Percentiles rank a stretch among this genome's conserved stretches.
These are phyloP conservation scores for Spizellomyces punctatus DNA, from an alignment of 192 early-diverging fungal species.

Conservation along the genomic window DNA sequence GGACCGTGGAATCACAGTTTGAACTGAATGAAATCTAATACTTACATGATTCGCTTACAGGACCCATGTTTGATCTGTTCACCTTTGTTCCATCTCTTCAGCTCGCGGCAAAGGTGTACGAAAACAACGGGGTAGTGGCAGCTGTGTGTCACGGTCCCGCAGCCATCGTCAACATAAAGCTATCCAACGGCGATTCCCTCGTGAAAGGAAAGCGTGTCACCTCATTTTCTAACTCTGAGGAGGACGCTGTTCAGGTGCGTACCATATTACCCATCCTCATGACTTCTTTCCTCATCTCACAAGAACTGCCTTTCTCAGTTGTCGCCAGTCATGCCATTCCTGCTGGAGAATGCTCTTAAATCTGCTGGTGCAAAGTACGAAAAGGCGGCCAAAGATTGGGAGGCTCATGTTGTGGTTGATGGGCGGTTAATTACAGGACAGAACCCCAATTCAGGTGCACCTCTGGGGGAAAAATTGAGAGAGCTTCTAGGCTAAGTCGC, in stretches of 20 bases:
- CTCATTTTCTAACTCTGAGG: conserved; percentile 73
- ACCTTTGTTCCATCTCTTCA: conserved; percentile 44
- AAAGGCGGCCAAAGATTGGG: conserved; percentile 47
- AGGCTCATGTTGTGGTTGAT: conserved; percentile 55
- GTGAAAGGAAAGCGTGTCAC: conserved; percentile 69
- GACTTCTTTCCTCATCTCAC: too few species aligned
- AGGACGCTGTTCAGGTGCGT: conserved; percentile 44
- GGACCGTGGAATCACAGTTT: too few species aligned
- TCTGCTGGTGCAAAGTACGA: conserved; percentile 58
- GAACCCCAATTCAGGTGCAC: conserved; percentile 46
- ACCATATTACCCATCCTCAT: too few species aligned
- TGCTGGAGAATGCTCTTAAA: conserved; percentile 25
- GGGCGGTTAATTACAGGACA: conserved; percentile 72
- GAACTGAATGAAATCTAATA: neutral
- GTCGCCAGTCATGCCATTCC: conserved; percentile 40
- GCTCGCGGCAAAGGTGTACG: conserved; percentile 48
- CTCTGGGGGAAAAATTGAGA: conserved; percentile 1
- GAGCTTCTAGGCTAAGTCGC: neutral
- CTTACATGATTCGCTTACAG: neutral
- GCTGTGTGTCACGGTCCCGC: conserved; percentile 71
- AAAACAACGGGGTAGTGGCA: conserved; percentile 51
- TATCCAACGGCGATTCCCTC: conserved; percentile 44
- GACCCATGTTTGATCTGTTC: conserved; percentile 56
- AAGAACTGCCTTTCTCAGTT: conserved; percentile 5
- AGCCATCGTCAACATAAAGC: conserved; percentile 63